Evolutionary conservation across 352 stramenopile genomes (phyloP), one percentile per base, ranked within the genome.

Genomic region (Phytopythium boreale): DNA sequence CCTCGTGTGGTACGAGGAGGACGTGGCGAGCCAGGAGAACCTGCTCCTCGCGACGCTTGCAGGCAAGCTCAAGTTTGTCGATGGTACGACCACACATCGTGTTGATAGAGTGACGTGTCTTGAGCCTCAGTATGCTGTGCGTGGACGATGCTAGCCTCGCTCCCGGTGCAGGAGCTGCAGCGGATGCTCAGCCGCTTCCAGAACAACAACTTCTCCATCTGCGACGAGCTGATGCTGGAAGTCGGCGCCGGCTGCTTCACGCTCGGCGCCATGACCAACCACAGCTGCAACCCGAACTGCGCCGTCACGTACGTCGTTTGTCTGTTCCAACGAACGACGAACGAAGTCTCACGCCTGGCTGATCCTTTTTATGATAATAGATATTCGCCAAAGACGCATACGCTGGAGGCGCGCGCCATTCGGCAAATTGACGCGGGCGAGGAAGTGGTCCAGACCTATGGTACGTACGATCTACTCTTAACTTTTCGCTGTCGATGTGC

Each of bases 131-230:
- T 46, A 20, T 24, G 43, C 10, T 52, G 46, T 15, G 22, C 3
- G 44, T 31, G 22, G 2, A 26, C 20, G 2, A 10, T 24, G 22
- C 22, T 22, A 52, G 46, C 46, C 46, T 52, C 46, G n/a, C 56
- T 59, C 39, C 61, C 72, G 39, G 63, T 79, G 52, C 59, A 67
- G 7, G 69, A 86, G 56, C 64, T 91, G 52, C 72, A 85, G 64
- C 70, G 70, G 34, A 87, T 90, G 80, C 68, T 93, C 36, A 85
- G 82, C 64, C 80, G 84, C 17, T 92, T 92, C 62, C 74, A 73
- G 41, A 85, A 80, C 67, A 93, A 93, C 70, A 93, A 93, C 39
- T 90, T 92, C 37, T 75, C 72, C n/a, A 87, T 93, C 64, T 83
- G 70, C 17, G 82, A 93, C 61, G 82, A 88, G 12, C 36, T 84